Base-by-base conservation (phyloP, 352 stramenopile species). In the Plasmopara halstedii region DNA sequence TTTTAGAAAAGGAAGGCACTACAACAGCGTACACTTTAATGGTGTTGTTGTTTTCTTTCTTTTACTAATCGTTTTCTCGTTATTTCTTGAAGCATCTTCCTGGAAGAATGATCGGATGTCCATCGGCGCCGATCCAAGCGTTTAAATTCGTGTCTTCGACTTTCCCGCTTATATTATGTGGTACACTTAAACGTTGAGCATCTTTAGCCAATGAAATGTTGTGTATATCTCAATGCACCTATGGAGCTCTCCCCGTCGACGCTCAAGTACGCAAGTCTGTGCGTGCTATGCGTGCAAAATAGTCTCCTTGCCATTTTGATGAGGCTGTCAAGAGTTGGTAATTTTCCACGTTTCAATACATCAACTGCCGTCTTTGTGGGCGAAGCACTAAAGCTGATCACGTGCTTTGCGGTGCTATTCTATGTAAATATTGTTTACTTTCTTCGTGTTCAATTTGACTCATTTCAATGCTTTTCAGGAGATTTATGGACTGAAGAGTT, bases 91-190 rank as follows among this genome's bases (percentile, higher is more conserved):
- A 39, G 59, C 46, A 41, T 81, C 76, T 42, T 84, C 69, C 45
- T 70, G 44, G 58, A 94, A 94, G 49, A 94, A 94, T 47, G 74
- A 78, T 42, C 82, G 79, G 51, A 94, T 94, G 62, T 94, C 82
- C 82, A 94, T 65, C 14, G 22, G 36, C 29, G 43, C 36, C 25
- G 43, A 32, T 48, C 46, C 48, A 25, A 52, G 2, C 23, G 11
- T 47, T 52, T 48, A 52, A 54, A 54, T 62, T 63, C 53, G 39
- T 56, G 23, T 13, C 35, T 45, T 2, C 42, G 35, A 25, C 32
- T 62, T 68, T 70, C 50, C 45, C 54, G 54, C 11, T 19, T 48
- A 49, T 6, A 58, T 50, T 4, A 23, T 50, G 51, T 59, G 39
- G 39, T 21, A 20, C 33, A 59, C 52, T 14, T 32, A 39, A 42